Base-by-base conservation (phyloP, 1,284 basidiomycete genomes). In the Leccinum fallax region DNA sequence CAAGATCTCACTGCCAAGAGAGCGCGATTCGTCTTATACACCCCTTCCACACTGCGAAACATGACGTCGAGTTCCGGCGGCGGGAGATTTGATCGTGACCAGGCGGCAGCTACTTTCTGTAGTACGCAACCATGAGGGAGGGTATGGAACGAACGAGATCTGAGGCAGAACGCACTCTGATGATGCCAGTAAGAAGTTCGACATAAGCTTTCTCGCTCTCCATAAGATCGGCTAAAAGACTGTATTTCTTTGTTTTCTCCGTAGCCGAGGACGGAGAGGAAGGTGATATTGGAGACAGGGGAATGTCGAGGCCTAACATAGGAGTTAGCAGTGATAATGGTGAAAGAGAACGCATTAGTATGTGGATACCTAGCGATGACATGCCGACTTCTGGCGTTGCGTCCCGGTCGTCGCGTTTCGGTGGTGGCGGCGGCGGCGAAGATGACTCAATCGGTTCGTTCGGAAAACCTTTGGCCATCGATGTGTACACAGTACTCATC, bases 51-150 rank as follows among this genome's bases (percentile, higher is more conserved):
- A 69, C 90, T 90, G 66, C 97, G 85, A 77, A 99, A 99, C 93
- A 99, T 96, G 59, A 83, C 79, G 75, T 99, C 97, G 43, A 99
- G 85, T 69, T 94, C 91, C 13, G 86, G 85, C 2, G 97, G 97
- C 16, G 97, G 97, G 51, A 99, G 89, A 76, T 98, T 97, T 53
- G 89, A 87, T 48, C 94, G 83, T 13, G 95, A 98, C 97, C 97
- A 99, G 59, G 97, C 97, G 28, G 90, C 90, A 4, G 97, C 97
- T 8, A 98, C 93, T 86, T 93, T 94, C 93, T 98, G 71, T 24
- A 60, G 48, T 19, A 64, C 56, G 46, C 53, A 43, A 52, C 43
- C 28, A 53, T 61, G 60, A 61, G 67, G 61, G 57, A 69, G 66
- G 57, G 64, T 61, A 59, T 53, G 57, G 55, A 51, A 46, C 28